These are phyloP conservation scores for Ceratobasidium sp. DNA, from an alignment of 1,284 basidiomycete species.

Conservation along the genomic window DNA sequence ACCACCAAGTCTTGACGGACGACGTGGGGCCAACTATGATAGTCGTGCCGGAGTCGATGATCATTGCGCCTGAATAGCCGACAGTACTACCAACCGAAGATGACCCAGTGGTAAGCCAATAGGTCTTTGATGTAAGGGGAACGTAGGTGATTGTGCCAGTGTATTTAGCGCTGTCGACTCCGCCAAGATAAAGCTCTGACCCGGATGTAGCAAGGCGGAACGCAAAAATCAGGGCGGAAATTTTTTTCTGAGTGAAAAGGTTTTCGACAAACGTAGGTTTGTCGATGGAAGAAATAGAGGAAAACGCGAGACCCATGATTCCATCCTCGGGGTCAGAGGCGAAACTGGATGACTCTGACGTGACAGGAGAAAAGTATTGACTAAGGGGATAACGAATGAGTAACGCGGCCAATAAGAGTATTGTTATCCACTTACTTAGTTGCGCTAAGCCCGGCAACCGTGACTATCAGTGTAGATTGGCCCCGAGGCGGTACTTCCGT, in stretches of 20 bases:
- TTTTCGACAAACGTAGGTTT: constrained; percentile 48
- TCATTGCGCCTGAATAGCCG: constrained; percentile 46
- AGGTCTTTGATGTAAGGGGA: constrained; percentile 39
- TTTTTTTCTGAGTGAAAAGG: constrained; percentile 55
- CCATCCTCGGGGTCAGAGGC: constrained; percentile 50
- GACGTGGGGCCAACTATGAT: constrained; percentile 49
- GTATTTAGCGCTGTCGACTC: constrained; percentile 60
- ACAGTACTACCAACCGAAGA: constrained; percentile 40
- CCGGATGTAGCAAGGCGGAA: constrained; percentile 68
- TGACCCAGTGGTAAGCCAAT: constrained; percentile 40
- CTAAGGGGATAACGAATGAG: not conserved
- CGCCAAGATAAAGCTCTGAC: constrained; percentile 72
- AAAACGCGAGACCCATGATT: constrained; percentile 52
- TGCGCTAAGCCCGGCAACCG: constrained; percentile 57
- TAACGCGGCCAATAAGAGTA: not conserved
- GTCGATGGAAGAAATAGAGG: constrained; percentile 49
- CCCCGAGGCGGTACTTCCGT: constrained; percentile 67
- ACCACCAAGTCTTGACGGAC: constrained; percentile 49
- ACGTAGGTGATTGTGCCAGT: constrained; percentile 59
- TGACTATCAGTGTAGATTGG: constrained; percentile 67
- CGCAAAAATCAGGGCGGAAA: constrained; percentile 64
- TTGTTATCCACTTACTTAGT: constrained; percentile 28
- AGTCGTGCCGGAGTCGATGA: constrained; percentile 53
- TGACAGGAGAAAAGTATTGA: constrained; percentile 39
- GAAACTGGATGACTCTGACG: constrained; percentile 41